Evolutionary conservation across 1,284 basidiomycete genomes (phyloP).

Genomic region (Cryptococcus sp.): DNA sequence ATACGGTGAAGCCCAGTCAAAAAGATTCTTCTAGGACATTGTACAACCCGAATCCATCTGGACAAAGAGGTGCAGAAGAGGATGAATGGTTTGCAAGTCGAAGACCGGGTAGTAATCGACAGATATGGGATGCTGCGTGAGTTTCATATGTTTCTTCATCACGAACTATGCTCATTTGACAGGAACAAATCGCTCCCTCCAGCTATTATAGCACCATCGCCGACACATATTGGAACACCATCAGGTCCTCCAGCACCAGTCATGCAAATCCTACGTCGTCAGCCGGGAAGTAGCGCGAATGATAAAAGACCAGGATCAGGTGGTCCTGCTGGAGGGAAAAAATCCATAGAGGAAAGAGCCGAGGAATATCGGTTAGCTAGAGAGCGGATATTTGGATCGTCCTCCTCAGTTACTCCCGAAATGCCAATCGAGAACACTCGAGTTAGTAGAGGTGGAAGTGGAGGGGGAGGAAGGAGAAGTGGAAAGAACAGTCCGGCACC

Average conservation of each 20-base stretch:
- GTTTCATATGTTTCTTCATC: conserved; percentile 3
- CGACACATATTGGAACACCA: neutral
- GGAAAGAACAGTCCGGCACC: neutral
- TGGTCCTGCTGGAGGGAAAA: neutral
- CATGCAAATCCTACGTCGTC: neutral
- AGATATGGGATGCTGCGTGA: conserved; percentile 38
- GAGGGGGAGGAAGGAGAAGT: neutral
- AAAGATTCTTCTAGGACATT: neutral
- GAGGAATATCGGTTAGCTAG: conserved; percentile 28
- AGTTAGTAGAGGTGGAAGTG: neutral
- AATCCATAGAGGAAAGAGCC: conserved; percentile 24
- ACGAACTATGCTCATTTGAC: neutral
- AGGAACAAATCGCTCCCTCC: neutral
- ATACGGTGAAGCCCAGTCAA: neutral
- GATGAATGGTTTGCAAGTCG: conserved; percentile 30
- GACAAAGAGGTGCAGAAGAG: conserved; percentile 7
- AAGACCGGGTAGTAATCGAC: conserved; percentile 20
- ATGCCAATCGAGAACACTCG: neutral
- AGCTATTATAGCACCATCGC: neutral
- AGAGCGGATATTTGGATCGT: conserved; percentile 29
- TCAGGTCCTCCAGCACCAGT: neutral
- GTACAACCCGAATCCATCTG: neutral
- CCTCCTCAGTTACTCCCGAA: neutral
- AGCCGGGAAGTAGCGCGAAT: neutral
- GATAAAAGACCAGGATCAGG: neutral